Evolutionary conservation across 2,329 filamentous ascomycete species (phyloP).

Genomic region (Fusarium torulosum): DNA sequence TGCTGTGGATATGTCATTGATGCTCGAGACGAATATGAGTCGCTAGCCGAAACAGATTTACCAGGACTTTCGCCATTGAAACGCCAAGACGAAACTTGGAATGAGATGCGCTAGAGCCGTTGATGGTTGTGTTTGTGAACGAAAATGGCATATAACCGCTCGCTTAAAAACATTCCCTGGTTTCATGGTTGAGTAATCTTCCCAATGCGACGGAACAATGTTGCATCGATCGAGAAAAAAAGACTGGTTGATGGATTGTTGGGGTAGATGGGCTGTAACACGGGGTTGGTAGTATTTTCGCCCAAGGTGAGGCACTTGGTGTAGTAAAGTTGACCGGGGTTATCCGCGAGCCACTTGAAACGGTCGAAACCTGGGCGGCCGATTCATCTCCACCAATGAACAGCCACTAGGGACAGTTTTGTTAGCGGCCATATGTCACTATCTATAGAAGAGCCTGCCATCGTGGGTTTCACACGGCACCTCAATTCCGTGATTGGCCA

Average conservation of each 20-base stretch:
- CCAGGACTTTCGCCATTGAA: conserved; percentile 1
- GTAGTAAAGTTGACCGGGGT: conserved; percentile 11
- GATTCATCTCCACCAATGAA: conserved; percentile 12
- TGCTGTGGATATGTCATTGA: neutral
- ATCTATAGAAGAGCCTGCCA: neutral
- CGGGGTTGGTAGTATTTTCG: conserved; percentile 22
- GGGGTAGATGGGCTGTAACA: conserved; percentile 8
- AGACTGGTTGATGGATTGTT: neutral
- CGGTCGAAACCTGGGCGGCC: conserved; percentile 9
- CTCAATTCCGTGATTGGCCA: neutral
- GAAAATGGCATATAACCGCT: neutral
- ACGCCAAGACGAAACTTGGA: conserved; percentile 31
- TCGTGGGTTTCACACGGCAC: neutral
- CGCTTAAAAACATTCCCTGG: conserved; percentile 4
- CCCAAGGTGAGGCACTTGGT: conserved; percentile 7
- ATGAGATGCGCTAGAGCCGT: conserved; percentile 8
- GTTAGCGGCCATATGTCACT: neutral
- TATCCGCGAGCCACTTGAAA: conserved; percentile 14
- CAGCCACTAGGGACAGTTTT: rapidly evolving
- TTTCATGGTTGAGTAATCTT: neutral
- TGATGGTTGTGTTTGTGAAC: neutral
- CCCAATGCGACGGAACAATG: neutral
- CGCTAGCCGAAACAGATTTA: neutral
- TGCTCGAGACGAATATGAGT: neutral
- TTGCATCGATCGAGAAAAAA: neutral